phyloP scores from a whole-genome alignment of 2,329 filamentous ascomycete genomes.

The Bipolaris victoriae region DNA sequence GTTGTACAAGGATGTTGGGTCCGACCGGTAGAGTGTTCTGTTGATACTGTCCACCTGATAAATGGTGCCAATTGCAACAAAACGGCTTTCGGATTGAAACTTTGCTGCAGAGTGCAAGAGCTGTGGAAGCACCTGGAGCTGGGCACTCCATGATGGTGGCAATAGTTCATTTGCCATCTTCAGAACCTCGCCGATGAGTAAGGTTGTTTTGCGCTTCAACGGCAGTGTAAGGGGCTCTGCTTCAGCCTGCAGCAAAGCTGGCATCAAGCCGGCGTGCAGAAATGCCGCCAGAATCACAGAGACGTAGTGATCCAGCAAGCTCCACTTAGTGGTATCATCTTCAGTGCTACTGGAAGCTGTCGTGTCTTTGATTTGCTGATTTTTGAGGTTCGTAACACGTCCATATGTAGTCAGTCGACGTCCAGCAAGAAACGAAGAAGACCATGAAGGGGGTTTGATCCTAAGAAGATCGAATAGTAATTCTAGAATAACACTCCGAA shows the following conservation, averaged over 20 bases:
- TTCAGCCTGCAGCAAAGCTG: slow-evolving; percentile 64
- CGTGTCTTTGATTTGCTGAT: slow-evolving; percentile 60
- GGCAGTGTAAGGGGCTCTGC: slow-evolving; percentile 70
- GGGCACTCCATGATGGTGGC: slow-evolving; percentile 79
- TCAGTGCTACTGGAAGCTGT: slow-evolving; percentile 70
- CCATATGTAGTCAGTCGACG: slow-evolving; percentile 93
- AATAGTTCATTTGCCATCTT: slow-evolving; percentile 87
- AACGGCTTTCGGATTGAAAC: slow-evolving; percentile 73
- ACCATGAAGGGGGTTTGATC: slow-evolving; percentile 94
- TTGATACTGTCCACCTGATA: slow-evolving; percentile 99
- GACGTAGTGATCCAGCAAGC: slow-evolving; percentile 92
- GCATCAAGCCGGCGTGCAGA: slow-evolving; percentile 75
- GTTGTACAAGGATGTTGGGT: slow-evolving; percentile 51
- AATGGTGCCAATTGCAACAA: slow-evolving; percentile 84
- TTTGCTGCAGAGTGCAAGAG: slow-evolving; percentile 78
- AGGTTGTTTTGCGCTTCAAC: slow-evolving; percentile 84
- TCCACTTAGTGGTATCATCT: slow-evolving; percentile 68
- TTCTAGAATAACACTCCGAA: slow-evolving; percentile 82
- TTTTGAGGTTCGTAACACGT: slow-evolving; percentile 84
- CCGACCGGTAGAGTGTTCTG: slow-evolving; percentile 83
- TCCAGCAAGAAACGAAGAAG: slow-evolving; percentile 91
- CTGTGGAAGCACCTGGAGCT: slow-evolving; percentile 86
- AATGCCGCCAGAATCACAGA: slow-evolving; percentile 85
- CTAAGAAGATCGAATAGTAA: slow-evolving; percentile 82
- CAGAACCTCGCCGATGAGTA: slow-evolving; percentile 88